A percentile compares a stretch with the other conserved stretches of the same genome.
Conservation (phyloP, 192 early-diverging fungal species). For the Jimgerdemannia flammicorona region DNA sequence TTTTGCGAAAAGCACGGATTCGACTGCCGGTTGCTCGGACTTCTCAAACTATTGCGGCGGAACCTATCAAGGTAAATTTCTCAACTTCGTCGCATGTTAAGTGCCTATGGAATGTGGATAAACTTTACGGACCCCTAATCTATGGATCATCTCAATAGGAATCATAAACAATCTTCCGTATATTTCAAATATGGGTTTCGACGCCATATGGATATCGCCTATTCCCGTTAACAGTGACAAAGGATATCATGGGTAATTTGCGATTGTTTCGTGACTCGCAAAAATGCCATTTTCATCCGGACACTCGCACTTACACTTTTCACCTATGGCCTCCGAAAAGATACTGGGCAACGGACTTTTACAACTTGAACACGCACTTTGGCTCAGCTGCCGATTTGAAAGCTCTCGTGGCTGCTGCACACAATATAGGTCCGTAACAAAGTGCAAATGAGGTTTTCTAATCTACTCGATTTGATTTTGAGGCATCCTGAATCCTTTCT, state of each 20-base stretch:
- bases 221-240: conserved; percentile 22
- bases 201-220: conserved; percentile 41
- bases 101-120: neutral
- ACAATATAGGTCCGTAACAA: conserved; percentile 6
- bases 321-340: neutral
- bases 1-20: conserved; percentile 29
- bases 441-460: too few relatives aligned
- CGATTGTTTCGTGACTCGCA: too few relatives aligned
- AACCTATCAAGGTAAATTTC: conserved; percentile 34
- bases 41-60: conserved; percentile 42
- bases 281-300: too few relatives aligned
- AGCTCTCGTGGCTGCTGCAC: conserved; percentile 31
- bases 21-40: conserved; percentile 1
- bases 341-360: conserved; percentile 41
- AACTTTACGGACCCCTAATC: too few relatives aligned
- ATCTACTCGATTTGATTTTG: too few relatives aligned
- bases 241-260: conserved; percentile 29
- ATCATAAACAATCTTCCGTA: neutral
- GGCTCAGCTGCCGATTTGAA: conserved; percentile 34
- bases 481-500: neutral
- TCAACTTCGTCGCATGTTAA: neutral
- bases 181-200: conserved; percentile 33
- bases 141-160: neutral
- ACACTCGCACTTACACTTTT: too few relatives aligned
- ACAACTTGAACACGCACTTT: conserved; percentile 39